These are phyloP conservation scores for Emmonsiellopsis sp. DNA, from an alignment of 2,329 filamentous ascomycete genomes.

Conservation along the genomic window DNA sequence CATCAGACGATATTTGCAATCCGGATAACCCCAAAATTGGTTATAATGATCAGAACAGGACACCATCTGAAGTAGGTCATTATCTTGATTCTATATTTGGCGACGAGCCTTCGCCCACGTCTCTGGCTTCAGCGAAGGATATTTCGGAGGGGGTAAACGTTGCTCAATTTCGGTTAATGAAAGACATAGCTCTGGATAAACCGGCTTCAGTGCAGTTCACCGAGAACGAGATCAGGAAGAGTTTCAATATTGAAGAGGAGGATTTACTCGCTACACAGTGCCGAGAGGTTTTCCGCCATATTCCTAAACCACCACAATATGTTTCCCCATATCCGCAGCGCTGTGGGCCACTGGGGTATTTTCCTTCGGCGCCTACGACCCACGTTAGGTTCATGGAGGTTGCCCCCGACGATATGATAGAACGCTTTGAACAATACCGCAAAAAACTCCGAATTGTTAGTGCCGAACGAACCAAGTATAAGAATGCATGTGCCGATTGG, in stretches of 20 bases:
- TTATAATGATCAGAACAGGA: not conserved
- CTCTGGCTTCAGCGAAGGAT: not conserved
- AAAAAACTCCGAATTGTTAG: slow-evolving; percentile 18
- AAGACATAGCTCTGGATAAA: not conserved
- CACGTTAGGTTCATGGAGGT: slow-evolving; percentile 22
- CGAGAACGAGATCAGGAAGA: slow-evolving; percentile 8
- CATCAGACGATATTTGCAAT: not conserved
- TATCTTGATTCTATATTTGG: not conserved
- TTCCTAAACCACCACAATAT: slow-evolving; percentile 16
- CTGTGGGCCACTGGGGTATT: slow-evolving; percentile 19
- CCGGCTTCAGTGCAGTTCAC: not conserved
- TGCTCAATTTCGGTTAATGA: not conserved
- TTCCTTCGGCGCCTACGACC: slow-evolving; percentile 22
- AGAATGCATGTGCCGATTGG: slow-evolving; percentile 17
- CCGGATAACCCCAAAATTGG: not conserved
- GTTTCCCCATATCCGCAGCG: slow-evolving; percentile 24
- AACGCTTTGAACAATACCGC: slow-evolving; percentile 16
- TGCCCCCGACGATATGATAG: slow-evolving; percentile 14
- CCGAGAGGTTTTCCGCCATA: slow-evolving; percentile 17
- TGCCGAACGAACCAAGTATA: slow-evolving; percentile 22
- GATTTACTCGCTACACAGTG: slow-evolving; percentile 17
- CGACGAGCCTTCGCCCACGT: not conserved
- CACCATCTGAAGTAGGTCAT: not conserved
- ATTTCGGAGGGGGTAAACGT: not conserved
- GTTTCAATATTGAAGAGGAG: slow-evolving; percentile 15